Base-by-base conservation (phyloP, 495 filamentous ascomycete genomes). In the Bacidia rubella region DNA sequence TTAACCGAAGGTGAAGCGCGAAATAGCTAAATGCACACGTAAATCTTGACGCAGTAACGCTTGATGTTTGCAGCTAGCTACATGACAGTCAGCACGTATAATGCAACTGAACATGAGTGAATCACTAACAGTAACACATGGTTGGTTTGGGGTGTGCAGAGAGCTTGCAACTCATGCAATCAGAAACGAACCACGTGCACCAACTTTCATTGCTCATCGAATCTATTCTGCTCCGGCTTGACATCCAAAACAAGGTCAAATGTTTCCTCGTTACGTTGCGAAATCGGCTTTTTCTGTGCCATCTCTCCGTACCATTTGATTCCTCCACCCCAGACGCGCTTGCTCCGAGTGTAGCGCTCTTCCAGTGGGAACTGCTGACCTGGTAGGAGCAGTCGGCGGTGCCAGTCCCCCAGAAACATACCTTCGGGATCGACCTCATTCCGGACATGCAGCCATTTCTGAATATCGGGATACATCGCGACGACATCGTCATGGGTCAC, bases 381-480 rank as follows among this genome's bases (percentile, higher is more conserved):
- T 10, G 63, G 63, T 17, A 89, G 71, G n/a, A 97, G 66, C 52
- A 77, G 76, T 39, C 80, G 74, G 41, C 80, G 71, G 64, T 96
- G 84, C 92, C 90, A 98, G 50, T 87, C 82, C 9, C 89, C 89
- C 15, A 88, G 72, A 68, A 98, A 98, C 76, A 96, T 80, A 44
- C 90, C 90, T 47, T 90, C 79, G 0, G 87, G 84, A 64, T 98
- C 92, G n/a, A 82, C 79, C 51, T 80, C 76, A 39, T 81, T 68
- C 19, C 88, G 71, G 11, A 94, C 73, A 47, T 73, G 67, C 32
- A 80, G 66, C 80, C 83, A 96, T 50, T 74, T 66, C 26, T 68
- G 62, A 63, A 92, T 74, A 4, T 70, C 60, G 7, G 75, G 74
- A 60, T 80, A 80, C 63, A 75, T 63, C 17, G 2, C 29, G 10